Conservation (phyloP, 1,139 yeast genomes). For the Nakaseomyces nivariensis region DNA sequence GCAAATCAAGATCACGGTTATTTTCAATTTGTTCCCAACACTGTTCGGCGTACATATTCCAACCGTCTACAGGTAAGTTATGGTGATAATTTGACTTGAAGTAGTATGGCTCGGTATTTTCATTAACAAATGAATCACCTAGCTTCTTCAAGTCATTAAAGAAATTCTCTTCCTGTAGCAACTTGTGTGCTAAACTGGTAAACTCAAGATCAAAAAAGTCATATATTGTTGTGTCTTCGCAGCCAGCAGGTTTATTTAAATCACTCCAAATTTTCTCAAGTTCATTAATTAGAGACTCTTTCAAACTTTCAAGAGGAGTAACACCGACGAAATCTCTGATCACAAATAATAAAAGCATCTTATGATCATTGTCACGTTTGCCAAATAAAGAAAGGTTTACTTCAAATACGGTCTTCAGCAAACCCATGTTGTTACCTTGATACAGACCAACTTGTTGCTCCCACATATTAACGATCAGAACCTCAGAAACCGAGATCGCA, state of each 20-base stretch:
- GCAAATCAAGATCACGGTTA: slow-evolving; percentile 88
- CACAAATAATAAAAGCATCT: slow-evolving; percentile 74
- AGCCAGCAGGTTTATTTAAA: slow-evolving; percentile 61
- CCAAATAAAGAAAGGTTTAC: slow-evolving; percentile 77
- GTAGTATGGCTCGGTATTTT: slow-evolving; percentile 28
- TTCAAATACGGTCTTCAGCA: slow-evolving; percentile 89
- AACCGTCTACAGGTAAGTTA: slow-evolving; percentile 85
- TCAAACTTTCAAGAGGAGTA: slow-evolving; percentile 69
- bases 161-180: slow-evolving; percentile 70
- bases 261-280: slow-evolving; percentile 68
- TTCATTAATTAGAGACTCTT: slow-evolving; percentile 60
- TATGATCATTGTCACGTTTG: slow-evolving; percentile 34
- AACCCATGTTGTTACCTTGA: slow-evolving; percentile 96
- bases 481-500: slow-evolving; percentile 87
- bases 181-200: slow-evolving; percentile 75
- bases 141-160: slow-evolving; percentile 49
- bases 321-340: slow-evolving; percentile 86
- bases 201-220: slow-evolving; percentile 84
- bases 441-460: slow-evolving; percentile 94
- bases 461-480: slow-evolving; percentile 88
- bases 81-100: slow-evolving; percentile 74
- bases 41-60: slow-evolving; percentile 84
- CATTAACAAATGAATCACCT: slow-evolving; percentile 41
- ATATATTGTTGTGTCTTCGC: slow-evolving; percentile 41
- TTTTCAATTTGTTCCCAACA: slow-evolving; percentile 92